Percentiles rank a stretch among this genome's conserved stretches.
These are phyloP conservation scores for Tympanopsis confertula DNA, from an alignment of 2,329 filamentous ascomycete genomes.

Conservation along the genomic window DNA sequence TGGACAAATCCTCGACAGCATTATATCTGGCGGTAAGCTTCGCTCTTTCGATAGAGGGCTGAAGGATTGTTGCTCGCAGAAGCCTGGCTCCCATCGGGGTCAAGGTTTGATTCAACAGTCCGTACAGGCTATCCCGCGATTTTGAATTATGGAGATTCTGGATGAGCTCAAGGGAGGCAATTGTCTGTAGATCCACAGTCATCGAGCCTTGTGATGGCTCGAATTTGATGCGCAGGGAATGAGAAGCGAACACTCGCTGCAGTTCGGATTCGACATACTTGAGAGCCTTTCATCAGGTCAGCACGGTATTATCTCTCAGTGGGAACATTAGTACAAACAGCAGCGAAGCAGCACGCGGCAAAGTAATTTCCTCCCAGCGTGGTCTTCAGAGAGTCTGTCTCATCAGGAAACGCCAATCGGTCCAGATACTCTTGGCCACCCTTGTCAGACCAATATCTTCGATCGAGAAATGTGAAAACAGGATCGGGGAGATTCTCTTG, in stretches of 20 bases:
- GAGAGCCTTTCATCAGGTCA: constrained; percentile 43
- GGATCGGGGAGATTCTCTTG: constrained; percentile 59
- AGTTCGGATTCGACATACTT: constrained; percentile 69
- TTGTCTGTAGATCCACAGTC: constrained; percentile 87
- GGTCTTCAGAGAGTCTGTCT: constrained; percentile 70
- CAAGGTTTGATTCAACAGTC: constrained; percentile 70
- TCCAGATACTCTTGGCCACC: constrained; percentile 68
- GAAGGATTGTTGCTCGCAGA: constrained; percentile 74
- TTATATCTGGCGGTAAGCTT: constrained; percentile 67
- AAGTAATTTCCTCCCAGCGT: constrained; percentile 76
- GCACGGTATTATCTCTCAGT: constrained; percentile 7
- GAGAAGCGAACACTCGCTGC: constrained; percentile 56
- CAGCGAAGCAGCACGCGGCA: constrained; percentile 73
- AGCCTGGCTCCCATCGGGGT: constrained; percentile 84
- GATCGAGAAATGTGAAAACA: constrained; percentile 53
- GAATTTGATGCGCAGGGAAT: constrained; percentile 77
- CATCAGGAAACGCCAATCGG: constrained; percentile 66
- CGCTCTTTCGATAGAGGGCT: constrained; percentile 64
- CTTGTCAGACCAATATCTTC: constrained; percentile 73
- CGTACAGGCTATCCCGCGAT: constrained; percentile 74
- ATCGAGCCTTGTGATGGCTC: constrained; percentile 83
- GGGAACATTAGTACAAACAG: constrained; percentile 38
- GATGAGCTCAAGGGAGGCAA: constrained; percentile 77
- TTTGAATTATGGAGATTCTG: constrained; percentile 71
- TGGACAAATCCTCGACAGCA: constrained; percentile 70